These are phyloP conservation scores for Lotmaria passim DNA, from an alignment of 208 protist genomes.

Conservation along the genomic window DNA sequence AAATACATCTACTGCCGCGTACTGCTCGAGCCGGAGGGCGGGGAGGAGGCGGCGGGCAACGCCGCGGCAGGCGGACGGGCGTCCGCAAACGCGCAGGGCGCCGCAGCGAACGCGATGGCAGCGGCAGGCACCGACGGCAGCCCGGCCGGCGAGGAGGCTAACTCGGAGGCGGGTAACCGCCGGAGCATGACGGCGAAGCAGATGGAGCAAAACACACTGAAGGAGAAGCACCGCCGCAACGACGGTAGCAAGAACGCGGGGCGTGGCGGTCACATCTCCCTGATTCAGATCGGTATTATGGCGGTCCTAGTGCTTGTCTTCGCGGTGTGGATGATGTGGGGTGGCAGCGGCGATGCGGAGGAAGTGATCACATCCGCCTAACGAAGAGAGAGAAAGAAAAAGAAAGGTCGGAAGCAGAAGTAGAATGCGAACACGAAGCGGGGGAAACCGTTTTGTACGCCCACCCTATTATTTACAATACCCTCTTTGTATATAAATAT, in stretches of 20 bases:
- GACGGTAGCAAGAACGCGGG: conserved; percentile 2
- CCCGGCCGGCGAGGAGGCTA: conserved; percentile 1
- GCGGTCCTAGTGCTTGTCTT: conserved; percentile 20
- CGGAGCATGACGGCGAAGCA: conserved; percentile 34
- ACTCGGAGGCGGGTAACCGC: background rate
- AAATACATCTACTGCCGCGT: conserved; percentile 60
- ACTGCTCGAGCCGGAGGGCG: conserved; percentile 32
- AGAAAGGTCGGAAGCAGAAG: no score
- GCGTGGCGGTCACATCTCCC: conserved; percentile 1
- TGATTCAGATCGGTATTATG: conserved; percentile 17
- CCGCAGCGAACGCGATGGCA: background rate
- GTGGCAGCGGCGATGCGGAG: background rate
- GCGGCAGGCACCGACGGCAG: conserved; percentile 1
- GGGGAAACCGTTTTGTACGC: no score
- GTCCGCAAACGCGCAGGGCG: background rate
- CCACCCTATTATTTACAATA: background rate
- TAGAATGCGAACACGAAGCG: no score
- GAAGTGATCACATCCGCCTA: background rate
- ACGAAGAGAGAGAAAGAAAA: background rate
- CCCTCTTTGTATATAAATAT: no score
- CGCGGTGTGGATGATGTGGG: conserved; percentile 26
- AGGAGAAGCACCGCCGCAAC: conserved; percentile 94
- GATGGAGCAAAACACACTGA: conserved; percentile 37
- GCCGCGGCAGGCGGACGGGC: conserved; percentile 1
- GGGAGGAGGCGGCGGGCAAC: background rate